Evolutionary conservation across 2,329 filamentous ascomycete species (phyloP), one percentile per base, ranked within the genome.

Genomic region (Xylariaceae sp.): DNA sequence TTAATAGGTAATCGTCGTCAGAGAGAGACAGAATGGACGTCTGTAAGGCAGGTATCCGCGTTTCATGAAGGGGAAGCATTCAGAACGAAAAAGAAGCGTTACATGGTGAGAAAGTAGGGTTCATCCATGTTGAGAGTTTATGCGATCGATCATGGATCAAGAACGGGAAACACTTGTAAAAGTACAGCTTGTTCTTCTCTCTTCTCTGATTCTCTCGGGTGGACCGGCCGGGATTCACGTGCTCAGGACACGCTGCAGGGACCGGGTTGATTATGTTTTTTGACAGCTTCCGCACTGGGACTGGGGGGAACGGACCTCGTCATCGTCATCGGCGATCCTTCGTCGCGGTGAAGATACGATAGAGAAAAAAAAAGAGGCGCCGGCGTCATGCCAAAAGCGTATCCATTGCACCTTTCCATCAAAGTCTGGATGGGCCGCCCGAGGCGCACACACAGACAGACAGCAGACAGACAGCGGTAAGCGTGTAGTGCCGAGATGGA

Each of bases 231-330:
- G 23, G 23, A 30, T 60, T 64, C 60, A 64, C 62, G 62, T 64
- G 62, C 44, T 57, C 51, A 5, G 52, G 41, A 47, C 51, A 57
- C 47, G 55, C 62, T 64, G 62, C 62, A 60, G 56, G 39, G 57
- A 64, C 61, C 34, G 37, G 61, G 59, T 59, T 64, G 7, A 10
- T 53, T 56, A 53, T 62, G n/a, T 64, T 41, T 30, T 30, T 30
- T 30, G 60, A 62, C 60, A 64, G 60, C 62, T 54, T 53, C 62
- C 54, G 7, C 51, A 17, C 50, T 37, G 23, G 23, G 23, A 30
- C 23, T 30, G 23, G 23, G 23, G 23, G n/a, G n/a, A 23, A 30
- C 18, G 8, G 18, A 48, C n/a, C 11, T 49, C 17, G 9, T 23
- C 11, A 18, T 49, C 47, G 45, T 17, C 23, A 30, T 30, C 23